A percentile compares a stretch with the other conserved stretches of the same genome.
Conservation (phyloP, 495 filamentous ascomycete genomes). For the Trichocladium antarcticum region DNA sequence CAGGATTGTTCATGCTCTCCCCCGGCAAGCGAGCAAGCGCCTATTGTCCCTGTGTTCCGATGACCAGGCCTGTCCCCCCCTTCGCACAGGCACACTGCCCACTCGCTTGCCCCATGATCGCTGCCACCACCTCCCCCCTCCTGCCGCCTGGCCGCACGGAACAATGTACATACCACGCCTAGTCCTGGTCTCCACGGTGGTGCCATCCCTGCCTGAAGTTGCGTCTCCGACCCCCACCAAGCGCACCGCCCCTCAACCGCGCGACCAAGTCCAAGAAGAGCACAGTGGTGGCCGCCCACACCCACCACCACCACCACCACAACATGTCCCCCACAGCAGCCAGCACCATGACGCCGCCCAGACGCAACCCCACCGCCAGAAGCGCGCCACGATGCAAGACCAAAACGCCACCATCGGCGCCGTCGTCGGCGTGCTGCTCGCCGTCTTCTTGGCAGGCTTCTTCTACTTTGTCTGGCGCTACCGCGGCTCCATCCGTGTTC, state of each 20-base stretch:
- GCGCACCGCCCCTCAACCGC: not conserved
- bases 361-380: not conserved
- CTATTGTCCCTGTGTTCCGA: not conserved
- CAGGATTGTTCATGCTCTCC: not conserved
- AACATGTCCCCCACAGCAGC: not conserved
- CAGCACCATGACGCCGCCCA: not conserved
- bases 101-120: not conserved
- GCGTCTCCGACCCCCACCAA: too few species aligned
- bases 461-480: constrained; percentile 25
- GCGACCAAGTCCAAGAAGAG: not conserved
- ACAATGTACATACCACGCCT: constrained; percentile 3
- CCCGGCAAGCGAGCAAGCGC: not conserved
- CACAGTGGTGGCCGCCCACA: not conserved
- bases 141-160: too few species aligned
- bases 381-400: constrained; percentile 5
- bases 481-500: constrained; percentile 21
- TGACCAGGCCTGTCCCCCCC: not conserved
- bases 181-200: too few species aligned
- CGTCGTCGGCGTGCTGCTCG: constrained; percentile 26
- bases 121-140: not conserved
- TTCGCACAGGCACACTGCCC: not conserved
- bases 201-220: too few species aligned
- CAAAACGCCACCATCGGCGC: constrained; percentile 28
- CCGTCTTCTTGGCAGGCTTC: constrained; percentile 22
- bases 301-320: not conserved